Base-by-base conservation (phyloP, 2,329 filamentous ascomycete genomes). In the Ophiosphaerella herpotricha region DNA sequence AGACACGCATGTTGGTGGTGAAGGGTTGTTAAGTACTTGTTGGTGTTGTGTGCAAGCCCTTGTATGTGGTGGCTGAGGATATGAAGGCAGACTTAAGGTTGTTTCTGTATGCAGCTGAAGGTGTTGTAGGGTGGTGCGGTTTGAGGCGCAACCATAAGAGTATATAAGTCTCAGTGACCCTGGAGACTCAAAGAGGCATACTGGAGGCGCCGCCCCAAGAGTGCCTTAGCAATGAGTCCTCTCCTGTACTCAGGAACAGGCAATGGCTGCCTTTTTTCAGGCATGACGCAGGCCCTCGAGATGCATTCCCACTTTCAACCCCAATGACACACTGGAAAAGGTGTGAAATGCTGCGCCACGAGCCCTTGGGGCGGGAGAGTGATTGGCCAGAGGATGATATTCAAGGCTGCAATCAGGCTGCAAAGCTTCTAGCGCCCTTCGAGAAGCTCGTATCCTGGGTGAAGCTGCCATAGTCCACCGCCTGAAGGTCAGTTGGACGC, bases 211-310 rank as follows among this genome's bases (percentile, higher is more conserved):
- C 57, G 59, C 62, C 41, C 26, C 29, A 37, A 57, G 39, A 53
- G 34, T 42, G 57, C 61, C 60, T 61, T 53, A 60, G 52, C 49
- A 39, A 55, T 55, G 46, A 48, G 39, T 52, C 43, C 52, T 58
- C 49, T 55, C 50, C 48, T 39, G 39, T 42, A 11, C 35, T 55
- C 54, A 60, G 57, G 52, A 46, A 60, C 64, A 64, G 60, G 66
- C 54, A 63, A 58, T 48, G 41, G 51, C 61, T 65, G 67, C 67
- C 68, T 70, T 56, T 46, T 64, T 62, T 53, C 45, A 62, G 62
- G 67, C 63, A 60, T 67, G 63, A 68, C 62, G 61, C 63, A 58
- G 53, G 54, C 52, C 24, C 38, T 54, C 41, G 36, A 51, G 54
- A 48, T 41, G 44, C 50, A 52, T 57, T 58, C 51, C 46, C 50